These are phyloP conservation scores for Cladosporium cucumerinum DNA, from an alignment of 2,329 filamentous ascomycete species.

Conservation along the genomic window DNA sequence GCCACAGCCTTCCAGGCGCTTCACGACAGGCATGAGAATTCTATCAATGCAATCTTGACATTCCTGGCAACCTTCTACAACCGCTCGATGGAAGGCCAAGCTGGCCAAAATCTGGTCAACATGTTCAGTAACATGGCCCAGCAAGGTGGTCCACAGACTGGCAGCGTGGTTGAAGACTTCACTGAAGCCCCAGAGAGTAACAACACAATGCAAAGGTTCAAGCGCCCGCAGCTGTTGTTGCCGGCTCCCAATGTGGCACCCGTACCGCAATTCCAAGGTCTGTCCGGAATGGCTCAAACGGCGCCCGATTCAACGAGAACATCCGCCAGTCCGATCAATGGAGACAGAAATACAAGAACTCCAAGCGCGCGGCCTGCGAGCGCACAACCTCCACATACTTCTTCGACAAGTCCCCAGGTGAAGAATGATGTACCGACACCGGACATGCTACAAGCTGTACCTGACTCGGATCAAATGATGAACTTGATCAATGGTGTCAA, in stretches of 20 bases:
- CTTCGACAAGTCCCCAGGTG: conserved; percentile 32
- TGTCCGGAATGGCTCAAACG: conserved; percentile 22
- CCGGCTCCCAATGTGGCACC: conserved; percentile 33
- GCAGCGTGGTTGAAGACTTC: conserved; percentile 61
- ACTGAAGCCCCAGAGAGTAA: conserved; percentile 38
- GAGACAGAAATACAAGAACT: conserved; percentile 20
- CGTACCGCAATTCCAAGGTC: conserved; percentile 29
- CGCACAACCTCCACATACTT: not conserved
- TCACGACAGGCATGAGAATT: conserved; percentile 95
- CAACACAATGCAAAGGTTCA: conserved; percentile 31
- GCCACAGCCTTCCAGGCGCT: conserved; percentile 84
- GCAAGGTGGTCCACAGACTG: conserved; percentile 40
- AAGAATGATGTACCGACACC: conserved; percentile 43
- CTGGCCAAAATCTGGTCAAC: conserved; percentile 73
- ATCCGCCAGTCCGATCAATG: conserved; percentile 27
- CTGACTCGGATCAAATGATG: conserved; percentile 49
- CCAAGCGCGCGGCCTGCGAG: conserved; percentile 22
- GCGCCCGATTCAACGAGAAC: conserved; percentile 28
- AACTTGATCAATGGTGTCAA: conserved; percentile 49
- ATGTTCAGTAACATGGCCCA: conserved; percentile 63
- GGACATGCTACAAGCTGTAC: conserved; percentile 33
- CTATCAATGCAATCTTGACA: conserved; percentile 96
- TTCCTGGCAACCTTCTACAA: conserved; percentile 97
- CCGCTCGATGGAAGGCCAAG: conserved; percentile 82
- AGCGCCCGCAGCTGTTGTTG: conserved; percentile 31